These are phyloP conservation scores for Achaetomiella virescens DNA, from an alignment of 495 filamentous ascomycete species.

Conservation along the genomic window DNA sequence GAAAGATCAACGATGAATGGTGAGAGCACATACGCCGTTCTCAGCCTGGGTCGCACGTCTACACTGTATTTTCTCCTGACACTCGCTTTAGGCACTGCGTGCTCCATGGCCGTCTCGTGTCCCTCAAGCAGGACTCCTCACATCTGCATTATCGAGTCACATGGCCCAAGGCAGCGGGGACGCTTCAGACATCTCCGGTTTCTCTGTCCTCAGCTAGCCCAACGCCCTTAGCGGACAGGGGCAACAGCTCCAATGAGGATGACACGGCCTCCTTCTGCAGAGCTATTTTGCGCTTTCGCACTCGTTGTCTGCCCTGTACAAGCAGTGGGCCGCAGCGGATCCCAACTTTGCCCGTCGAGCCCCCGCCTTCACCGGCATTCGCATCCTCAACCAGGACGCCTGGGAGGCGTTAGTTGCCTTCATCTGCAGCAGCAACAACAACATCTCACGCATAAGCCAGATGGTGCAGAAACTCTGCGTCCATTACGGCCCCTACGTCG, in stretches of 20 bases:
- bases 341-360: conserved; percentile 86
- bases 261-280: conserved; percentile 60
- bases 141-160: conserved; percentile 77
- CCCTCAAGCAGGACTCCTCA: conserved; percentile 71
- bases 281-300: conserved; percentile 79
- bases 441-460: conserved; percentile 87
- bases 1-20: conserved; percentile 80
- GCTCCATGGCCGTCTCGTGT: conserved; percentile 76
- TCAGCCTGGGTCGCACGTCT: background rate
- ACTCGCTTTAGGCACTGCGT: conserved; percentile 60
- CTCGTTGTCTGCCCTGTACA: conserved; percentile 68
- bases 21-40: conserved; percentile 20
- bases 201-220: conserved; percentile 9
- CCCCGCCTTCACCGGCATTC: conserved; percentile 79
- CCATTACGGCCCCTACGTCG: conserved; percentile 75
- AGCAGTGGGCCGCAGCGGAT: conserved; percentile 80
- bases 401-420: conserved; percentile 95
- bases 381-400: conserved; percentile 90
- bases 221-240: background rate
- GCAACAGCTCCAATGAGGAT: conserved; percentile 39
- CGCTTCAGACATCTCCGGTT: conserved; percentile 18
- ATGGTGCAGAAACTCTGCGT: conserved; percentile 93
- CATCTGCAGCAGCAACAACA: conserved; percentile 98
- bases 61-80: conserved; percentile 13
- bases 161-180: conserved; percentile 38